Percentiles rank a stretch among this genome's conserved stretches.
These are phyloP conservation scores for Sesbania bispinosa DNA, from an alignment of 306 rosid species.

Conservation along the genomic window DNA sequence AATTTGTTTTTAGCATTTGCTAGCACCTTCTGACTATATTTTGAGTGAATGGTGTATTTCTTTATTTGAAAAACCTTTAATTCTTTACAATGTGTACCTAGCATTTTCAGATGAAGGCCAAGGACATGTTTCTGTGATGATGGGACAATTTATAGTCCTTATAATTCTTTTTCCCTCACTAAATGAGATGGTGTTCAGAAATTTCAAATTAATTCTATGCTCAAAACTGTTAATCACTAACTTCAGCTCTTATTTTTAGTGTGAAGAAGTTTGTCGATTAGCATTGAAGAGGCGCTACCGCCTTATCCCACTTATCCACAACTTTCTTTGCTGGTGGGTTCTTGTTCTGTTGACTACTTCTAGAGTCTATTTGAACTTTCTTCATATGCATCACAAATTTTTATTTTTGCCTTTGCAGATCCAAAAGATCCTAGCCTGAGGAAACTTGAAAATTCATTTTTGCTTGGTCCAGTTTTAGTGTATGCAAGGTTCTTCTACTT, in stretches of 20 bases:
- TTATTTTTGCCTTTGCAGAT: conserved; percentile 52
- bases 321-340: conserved; percentile 83
- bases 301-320: conserved; percentile 69
- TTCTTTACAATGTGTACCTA: neutral
- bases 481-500: conserved; percentile 68
- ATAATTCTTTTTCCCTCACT: neutral
- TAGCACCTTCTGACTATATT: conserved; percentile 9
- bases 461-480: conserved; percentile 79
- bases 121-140: conserved; percentile 19
- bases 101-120: conserved; percentile 11
- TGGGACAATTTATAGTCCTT: conserved; percentile 1
- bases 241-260: conserved; percentile 44
- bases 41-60: conserved; percentile 10
- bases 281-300: conserved; percentile 88
- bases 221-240: conserved; percentile 28
- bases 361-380: conserved; percentile 16
- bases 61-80: neutral
- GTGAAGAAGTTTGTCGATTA: conserved; percentile 91
- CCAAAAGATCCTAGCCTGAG: conserved; percentile 69
- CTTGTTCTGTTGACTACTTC: conserved; percentile 28
- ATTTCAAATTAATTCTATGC: conserved; percentile 14
- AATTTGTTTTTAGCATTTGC: neutral
- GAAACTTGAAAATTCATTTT: conserved; percentile 74
- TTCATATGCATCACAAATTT: neutral
- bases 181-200: conserved; percentile 5